Evolutionary conservation across 176 grass and related monocot genomes (phyloP).

Genomic region (Carex parvula): DNA sequence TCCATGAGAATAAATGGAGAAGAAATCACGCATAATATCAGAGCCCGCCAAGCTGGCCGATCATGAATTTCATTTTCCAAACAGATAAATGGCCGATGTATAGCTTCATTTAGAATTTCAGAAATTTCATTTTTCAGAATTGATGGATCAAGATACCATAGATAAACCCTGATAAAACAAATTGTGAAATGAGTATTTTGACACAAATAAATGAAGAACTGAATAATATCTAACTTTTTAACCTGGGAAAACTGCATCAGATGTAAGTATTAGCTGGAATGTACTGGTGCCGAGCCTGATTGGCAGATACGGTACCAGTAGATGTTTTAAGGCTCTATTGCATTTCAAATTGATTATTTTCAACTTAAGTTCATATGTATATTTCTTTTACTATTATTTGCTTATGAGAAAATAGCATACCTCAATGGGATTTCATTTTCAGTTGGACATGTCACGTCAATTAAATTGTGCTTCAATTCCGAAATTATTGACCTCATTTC

Average conservation of each 20-base stretch:
- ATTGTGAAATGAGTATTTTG: background rate
- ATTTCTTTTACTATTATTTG: background rate
- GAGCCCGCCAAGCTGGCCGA: conserved; percentile 42
- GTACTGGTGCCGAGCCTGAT: background rate
- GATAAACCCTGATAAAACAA: conserved; percentile 35
- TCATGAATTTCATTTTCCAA: conserved; percentile 62
- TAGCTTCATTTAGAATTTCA: conserved; percentile 48
- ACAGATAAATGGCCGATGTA: conserved; percentile 67
- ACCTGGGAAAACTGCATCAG: background rate
- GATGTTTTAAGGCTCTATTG: background rate
- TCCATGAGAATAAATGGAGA: conserved; percentile 62
- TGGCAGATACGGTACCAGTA: background rate
- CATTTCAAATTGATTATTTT: background rate
- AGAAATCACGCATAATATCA: conserved; percentile 62
- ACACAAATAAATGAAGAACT: background rate
- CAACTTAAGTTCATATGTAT: background rate
- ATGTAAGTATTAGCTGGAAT: no score
- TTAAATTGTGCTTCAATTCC: conserved; percentile 37
- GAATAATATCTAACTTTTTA: background rate
- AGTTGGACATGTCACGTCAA: conserved; percentile 26
- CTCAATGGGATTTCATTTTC: conserved; percentile 42
- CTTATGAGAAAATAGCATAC: conserved; percentile 30
- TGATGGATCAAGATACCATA: conserved; percentile 75
- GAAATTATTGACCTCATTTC: conserved; percentile 30
- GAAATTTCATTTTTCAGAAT: conserved; percentile 66